phyloP scores from a whole-genome alignment of 2,329 filamentous ascomycete genomes.

The Cladosporium sp. region DNA sequence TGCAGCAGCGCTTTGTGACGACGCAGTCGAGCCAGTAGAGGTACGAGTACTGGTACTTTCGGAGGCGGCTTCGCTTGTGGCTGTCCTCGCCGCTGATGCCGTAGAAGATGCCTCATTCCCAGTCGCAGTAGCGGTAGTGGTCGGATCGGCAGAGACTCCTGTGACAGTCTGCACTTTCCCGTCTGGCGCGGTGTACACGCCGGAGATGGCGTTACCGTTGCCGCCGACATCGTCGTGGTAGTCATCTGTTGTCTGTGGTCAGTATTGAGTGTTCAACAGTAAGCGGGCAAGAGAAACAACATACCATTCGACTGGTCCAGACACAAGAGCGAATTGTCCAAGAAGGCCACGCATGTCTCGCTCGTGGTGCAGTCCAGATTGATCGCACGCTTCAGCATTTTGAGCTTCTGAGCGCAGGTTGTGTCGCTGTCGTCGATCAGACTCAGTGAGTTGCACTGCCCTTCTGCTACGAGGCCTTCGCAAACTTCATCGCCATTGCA shows the following conservation, averaged over 20 bases:
- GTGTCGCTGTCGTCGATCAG: conserved; percentile 7
- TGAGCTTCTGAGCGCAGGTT: background rate
- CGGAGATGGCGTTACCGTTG: conserved; percentile 11
- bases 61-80: background rate
- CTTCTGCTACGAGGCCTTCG: conserved; percentile 1
- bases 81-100: background rate
- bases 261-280: too few relatives aligned
- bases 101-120: background rate
- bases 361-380: conserved; percentile 5
- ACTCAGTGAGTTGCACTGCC: conserved; percentile 13
- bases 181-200: conserved; percentile 14
- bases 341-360: conserved; percentile 6
- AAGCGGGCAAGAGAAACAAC: too few relatives aligned
- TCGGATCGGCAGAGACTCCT: conserved; percentile 10
- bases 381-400: background rate
- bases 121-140: background rate
- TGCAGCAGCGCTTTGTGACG: background rate
- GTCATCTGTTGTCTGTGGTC: conserved; percentile 4
- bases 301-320: conserved; percentile 9
- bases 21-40: background rate
- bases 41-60: background rate
- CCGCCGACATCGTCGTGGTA: conserved; percentile 16
- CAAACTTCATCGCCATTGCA: conserved; percentile 9
- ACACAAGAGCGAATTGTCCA: conserved; percentile 5
- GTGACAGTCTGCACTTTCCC: conserved; percentile 14